These are phyloP conservation scores for Fusarium coffeatum DNA, from an alignment of 2,329 filamentous ascomycete genomes.

Conservation along the genomic window DNA sequence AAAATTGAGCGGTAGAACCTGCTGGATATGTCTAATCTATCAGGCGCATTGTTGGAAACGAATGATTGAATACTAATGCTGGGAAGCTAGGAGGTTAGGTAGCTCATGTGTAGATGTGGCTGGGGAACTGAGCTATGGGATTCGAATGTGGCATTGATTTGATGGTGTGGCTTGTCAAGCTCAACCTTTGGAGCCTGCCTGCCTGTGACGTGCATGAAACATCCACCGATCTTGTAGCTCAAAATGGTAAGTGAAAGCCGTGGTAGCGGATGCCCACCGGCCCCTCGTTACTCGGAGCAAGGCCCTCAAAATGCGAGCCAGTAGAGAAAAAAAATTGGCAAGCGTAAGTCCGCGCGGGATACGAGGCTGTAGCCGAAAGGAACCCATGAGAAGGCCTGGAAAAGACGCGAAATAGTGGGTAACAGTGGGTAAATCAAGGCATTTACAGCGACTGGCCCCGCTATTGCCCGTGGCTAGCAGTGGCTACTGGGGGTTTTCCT, in stretches of 20 bases:
- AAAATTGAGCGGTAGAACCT: neutral
- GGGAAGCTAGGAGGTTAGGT: slow-evolving; percentile 16
- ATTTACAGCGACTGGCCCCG: slow-evolving; percentile 11
- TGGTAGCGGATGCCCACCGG: slow-evolving; percentile 31
- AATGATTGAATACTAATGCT: slow-evolving; percentile 17
- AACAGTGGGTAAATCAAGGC: slow-evolving; percentile 28
- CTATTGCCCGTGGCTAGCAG: slow-evolving; percentile 29
- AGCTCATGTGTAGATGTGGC: slow-evolving; percentile 2
- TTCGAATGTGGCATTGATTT: slow-evolving; percentile 14
- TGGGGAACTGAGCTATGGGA: neutral
- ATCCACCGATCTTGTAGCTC: neutral
- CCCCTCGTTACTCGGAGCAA: slow-evolving; percentile 36
- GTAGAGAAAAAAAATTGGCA: slow-evolving; percentile 15
- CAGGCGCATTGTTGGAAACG: slow-evolving; percentile 5
- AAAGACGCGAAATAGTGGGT: slow-evolving; percentile 47
- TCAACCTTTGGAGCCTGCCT: neutral
- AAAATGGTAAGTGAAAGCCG: slow-evolving; percentile 7
- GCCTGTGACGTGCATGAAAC: slow-evolving; percentile 28
- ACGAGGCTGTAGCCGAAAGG: slow-evolving; percentile 47
- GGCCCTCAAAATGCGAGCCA: slow-evolving; percentile 8
- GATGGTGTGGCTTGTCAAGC: neutral
- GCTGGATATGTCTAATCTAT: neutral
- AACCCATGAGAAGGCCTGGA: slow-evolving; percentile 28
- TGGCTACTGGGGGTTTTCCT: neutral
- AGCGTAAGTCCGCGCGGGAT: slow-evolving; percentile 48